Evolutionary conservation across 306 rosid species (phyloP).

Genomic region (Oxytropis ochrocephala): DNA sequence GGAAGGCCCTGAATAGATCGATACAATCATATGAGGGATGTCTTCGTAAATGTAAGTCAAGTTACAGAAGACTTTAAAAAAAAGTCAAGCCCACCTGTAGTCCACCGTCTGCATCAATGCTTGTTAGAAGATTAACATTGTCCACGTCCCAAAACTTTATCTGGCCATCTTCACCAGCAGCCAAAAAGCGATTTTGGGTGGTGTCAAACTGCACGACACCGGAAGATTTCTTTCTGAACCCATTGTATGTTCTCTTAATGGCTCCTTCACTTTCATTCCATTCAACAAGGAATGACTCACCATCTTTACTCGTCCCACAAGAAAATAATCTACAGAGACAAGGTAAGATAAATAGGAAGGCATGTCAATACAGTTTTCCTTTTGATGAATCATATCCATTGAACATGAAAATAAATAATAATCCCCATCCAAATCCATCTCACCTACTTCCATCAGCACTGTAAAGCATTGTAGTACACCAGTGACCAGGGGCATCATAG

Average conservation of each 20-base stretch:
- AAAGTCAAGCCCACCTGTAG: constrained; percentile 48
- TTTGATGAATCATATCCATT: background rate
- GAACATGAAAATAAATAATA: background rate
- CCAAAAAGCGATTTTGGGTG: constrained; percentile 74
- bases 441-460: constrained; percentile 86
- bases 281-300: constrained; percentile 79
- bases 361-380: background rate
- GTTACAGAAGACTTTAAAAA: constrained; percentile 11
- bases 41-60: background rate
- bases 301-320: constrained; percentile 91
- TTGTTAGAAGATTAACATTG: constrained; percentile 32
- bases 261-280: constrained; percentile 92
- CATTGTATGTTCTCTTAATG: constrained; percentile 62
- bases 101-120: constrained; percentile 72
- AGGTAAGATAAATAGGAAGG: background rate
- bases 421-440: constrained; percentile 16
- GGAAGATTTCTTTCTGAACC: constrained; percentile 69
- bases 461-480: constrained; percentile 81
- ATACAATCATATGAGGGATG: constrained; percentile 10
- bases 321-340: constrained; percentile 62
- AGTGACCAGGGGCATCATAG: constrained; percentile 84
- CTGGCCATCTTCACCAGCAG: constrained; percentile 81
- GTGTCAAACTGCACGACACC: constrained; percentile 85
- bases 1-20: constrained; percentile 65
- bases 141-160: constrained; percentile 96